Percentiles rank a stretch among this genome's conserved stretches.
Evolutionary conservation across 805 yeast genomes (phyloP).

Genomic region (Lipomyces japonicus): DNA sequence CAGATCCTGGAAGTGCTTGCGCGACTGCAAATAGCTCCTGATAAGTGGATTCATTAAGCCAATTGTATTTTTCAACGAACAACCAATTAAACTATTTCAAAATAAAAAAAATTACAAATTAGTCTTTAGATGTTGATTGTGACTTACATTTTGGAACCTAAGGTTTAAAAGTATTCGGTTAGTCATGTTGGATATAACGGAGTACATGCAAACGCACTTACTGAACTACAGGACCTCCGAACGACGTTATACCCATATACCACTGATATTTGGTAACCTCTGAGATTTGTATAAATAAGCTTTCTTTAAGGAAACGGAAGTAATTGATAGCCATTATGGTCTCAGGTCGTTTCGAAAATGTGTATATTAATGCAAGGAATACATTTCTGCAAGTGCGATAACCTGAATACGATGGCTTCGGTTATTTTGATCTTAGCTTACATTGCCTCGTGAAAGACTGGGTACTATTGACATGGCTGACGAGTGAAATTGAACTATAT

Average conservation of each 20-base stretch:
- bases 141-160: slow-evolving; percentile 9
- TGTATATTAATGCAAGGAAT: too few relatives aligned
- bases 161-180: not conserved
- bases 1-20: slow-evolving; percentile 26
- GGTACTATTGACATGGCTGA: too few relatives aligned
- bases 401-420: too few relatives aligned
- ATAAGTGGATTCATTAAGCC: slow-evolving; percentile 21
- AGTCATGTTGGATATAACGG: not conserved
- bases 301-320: slow-evolving; percentile 1
- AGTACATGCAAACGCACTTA: not conserved
- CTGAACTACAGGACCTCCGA: slow-evolving; percentile 6
- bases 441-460: too few relatives aligned
- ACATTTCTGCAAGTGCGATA: too few relatives aligned
- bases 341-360: too few relatives aligned
- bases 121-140: slow-evolving; percentile 1
- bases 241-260: slow-evolving; percentile 25
- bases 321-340: not conserved
- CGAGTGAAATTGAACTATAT: too few relatives aligned
- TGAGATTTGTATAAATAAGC: slow-evolving; percentile 11
- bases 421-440: too few relatives aligned
- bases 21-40: slow-evolving; percentile 25
- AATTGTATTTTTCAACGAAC: slow-evolving; percentile 21
- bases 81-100: slow-evolving; percentile 11
- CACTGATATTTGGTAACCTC: slow-evolving; percentile 24
- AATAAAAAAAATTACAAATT: not conserved